These are phyloP conservation scores for Asclepias syriaca DNA, from an alignment of 257 asterid genomes.

Conservation along the genomic window DNA sequence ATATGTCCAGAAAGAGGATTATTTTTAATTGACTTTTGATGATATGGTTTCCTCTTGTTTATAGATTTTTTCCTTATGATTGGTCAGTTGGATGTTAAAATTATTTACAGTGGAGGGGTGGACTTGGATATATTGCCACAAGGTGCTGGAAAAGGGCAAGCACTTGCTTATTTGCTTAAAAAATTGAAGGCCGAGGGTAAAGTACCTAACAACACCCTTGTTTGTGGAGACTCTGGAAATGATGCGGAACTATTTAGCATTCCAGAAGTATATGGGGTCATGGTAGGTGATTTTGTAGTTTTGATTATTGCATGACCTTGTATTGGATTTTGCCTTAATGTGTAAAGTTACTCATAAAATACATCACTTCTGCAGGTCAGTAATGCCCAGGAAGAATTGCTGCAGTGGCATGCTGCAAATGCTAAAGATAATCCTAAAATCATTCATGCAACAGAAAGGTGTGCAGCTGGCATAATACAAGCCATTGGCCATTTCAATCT, in stretches of 20 bases:
- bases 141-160: constrained; percentile 99
- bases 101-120: constrained; percentile 97
- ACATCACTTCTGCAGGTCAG: constrained; percentile 52
- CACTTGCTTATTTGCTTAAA: constrained; percentile 89
- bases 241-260: constrained; percentile 90
- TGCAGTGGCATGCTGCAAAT: constrained; percentile 90
- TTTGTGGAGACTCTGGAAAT: constrained; percentile 97
- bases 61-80: constrained; percentile 21
- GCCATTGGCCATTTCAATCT: constrained; percentile 89
- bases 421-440: constrained; percentile 80
- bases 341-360: constrained; percentile 8
- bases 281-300: constrained; percentile 51
- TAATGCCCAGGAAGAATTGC: constrained; percentile 93
- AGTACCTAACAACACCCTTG: constrained; percentile 81
- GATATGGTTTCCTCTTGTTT: constrained; percentile 10
- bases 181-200: constrained; percentile 59
- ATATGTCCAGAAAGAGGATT: not conserved
- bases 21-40: not conserved
- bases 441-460: constrained; percentile 86
- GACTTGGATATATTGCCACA: constrained; percentile 92
- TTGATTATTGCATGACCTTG: constrained; percentile 12
- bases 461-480: constrained; percentile 96
- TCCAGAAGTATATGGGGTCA: constrained; percentile 90
- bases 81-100: constrained; percentile 83
- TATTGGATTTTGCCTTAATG: constrained; percentile 16